Conservation (phyloP, 805 yeast genomes). For the Komagataella ulmi region DNA sequence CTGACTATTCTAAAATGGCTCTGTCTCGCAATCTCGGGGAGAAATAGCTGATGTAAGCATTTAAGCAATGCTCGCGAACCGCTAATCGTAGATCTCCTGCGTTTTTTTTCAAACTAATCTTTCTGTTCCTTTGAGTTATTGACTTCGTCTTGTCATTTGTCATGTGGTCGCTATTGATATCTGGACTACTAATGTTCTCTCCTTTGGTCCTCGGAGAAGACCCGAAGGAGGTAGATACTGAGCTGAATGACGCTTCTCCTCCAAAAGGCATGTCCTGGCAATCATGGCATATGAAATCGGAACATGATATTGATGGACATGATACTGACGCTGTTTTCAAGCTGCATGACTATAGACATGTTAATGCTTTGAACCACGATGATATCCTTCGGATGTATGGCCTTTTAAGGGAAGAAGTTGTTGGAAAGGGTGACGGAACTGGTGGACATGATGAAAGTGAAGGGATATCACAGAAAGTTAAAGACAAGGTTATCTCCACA, state of each 20-base stretch:
- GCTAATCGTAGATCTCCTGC: neutral
- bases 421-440: constrained; percentile 86
- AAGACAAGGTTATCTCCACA: constrained; percentile 38
- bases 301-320: constrained; percentile 65
- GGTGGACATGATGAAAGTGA: constrained; percentile 64
- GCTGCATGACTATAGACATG: constrained; percentile 58
- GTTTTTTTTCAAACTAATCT: neutral
- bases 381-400: constrained; percentile 83
- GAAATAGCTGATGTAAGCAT: neutral
- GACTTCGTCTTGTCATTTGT: neutral
- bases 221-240: neutral
- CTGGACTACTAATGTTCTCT: neutral
- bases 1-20: no score
- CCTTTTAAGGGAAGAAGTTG: constrained; percentile 49
- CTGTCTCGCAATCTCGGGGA: no score
- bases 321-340: constrained; percentile 69
- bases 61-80: neutral
- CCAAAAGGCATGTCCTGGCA: constrained; percentile 49
- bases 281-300: constrained; percentile 83
- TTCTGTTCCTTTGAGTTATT: neutral
- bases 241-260: constrained; percentile 2
- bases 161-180: neutral
- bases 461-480: constrained; percentile 38
- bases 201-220: neutral
- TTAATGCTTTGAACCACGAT: constrained; percentile 36